Percentiles rank a stretch among this genome's conserved stretches.
Conservation (phyloP, 257 asterid genomes). For the Nicotiana sylvestris region DNA sequence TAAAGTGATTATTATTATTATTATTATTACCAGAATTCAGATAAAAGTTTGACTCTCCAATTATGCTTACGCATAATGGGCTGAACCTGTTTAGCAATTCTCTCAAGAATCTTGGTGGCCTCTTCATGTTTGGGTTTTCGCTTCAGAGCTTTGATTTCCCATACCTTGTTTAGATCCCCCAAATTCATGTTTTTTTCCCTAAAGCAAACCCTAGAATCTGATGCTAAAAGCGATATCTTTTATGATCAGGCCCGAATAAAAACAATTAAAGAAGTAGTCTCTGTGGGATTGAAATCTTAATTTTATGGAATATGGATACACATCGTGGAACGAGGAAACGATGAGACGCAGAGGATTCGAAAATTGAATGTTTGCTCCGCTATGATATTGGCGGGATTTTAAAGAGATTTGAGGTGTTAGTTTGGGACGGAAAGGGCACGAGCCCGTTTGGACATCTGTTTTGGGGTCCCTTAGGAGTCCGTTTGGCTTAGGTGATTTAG, state of each 20-base stretch:
- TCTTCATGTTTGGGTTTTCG: slow-evolving; percentile 66
- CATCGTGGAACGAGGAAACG: not conserved
- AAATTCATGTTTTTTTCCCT: slow-evolving; percentile 32
- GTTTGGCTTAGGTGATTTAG: no score
- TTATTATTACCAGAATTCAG: slow-evolving; percentile 63
- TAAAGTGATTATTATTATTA: no score
- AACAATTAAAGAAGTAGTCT: not conserved
- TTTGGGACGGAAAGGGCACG: not conserved
- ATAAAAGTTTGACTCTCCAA: slow-evolving; percentile 88
- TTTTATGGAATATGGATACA: not conserved
- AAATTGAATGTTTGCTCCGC: not conserved
- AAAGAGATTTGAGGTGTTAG: not conserved
- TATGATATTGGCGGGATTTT: not conserved
- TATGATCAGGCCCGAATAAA: not conserved
- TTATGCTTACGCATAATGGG: slow-evolving; percentile 89
- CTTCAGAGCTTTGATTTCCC: slow-evolving; percentile 81
- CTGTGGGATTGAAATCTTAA: not conserved
- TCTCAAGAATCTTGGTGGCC: slow-evolving; percentile 62
- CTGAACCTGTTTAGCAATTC: slow-evolving; percentile 78
- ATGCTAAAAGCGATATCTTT: not conserved
- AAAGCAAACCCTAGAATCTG: not conserved
- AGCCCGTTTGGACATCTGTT: no score
- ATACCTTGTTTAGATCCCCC: slow-evolving; percentile 66
- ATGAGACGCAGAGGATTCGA: not conserved
- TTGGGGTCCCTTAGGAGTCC: no score